These are phyloP conservation scores for Kwoniella dejecticola DNA, from an alignment of 768 basidiomycete genomes.

Conservation along the genomic window DNA sequence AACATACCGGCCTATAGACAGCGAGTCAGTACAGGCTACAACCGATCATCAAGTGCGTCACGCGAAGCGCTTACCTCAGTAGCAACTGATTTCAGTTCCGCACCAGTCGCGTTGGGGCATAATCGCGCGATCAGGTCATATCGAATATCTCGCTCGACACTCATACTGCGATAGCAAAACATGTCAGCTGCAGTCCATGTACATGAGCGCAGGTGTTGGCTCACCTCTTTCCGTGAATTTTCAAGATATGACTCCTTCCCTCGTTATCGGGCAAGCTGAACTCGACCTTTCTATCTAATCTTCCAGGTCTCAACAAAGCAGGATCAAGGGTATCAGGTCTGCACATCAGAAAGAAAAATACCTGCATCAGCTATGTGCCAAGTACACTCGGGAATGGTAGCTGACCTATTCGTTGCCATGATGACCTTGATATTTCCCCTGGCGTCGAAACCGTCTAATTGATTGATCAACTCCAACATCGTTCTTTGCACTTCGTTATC, in stretches of 20 bases:
- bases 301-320: slow-evolving; percentile 90
- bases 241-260: slow-evolving; percentile 92
- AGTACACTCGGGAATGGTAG: slow-evolving; percentile 8
- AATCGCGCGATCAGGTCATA: slow-evolving; percentile 95
- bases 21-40: not conserved
- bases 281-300: slow-evolving; percentile 94
- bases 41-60: too few relatives aligned
- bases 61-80: slow-evolving; percentile 72
- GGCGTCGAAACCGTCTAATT: slow-evolving; percentile 96
- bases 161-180: slow-evolving; percentile 75
- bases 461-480: slow-evolving; percentile 98
- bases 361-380: not conserved
- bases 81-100: slow-evolving; percentile 94
- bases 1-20: slow-evolving; percentile 90
- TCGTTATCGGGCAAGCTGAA: slow-evolving; percentile 93
- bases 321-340: slow-evolving; percentile 98
- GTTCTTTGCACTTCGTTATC: slow-evolving; percentile 99
- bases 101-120: slow-evolving; percentile 97
- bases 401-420: slow-evolving; percentile 96
- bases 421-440: slow-evolving; percentile 99
- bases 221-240: slow-evolving; percentile 92
- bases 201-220: slow-evolving; percentile 13
- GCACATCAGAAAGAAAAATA: not conserved
- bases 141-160: slow-evolving; percentile 92
- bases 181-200: not conserved